A percentile compares a stretch with the other conserved stretches of the same genome.
Conservation (phyloP, 2,329 filamentous ascomycete species). For the Clonostachys rhizophaga region DNA sequence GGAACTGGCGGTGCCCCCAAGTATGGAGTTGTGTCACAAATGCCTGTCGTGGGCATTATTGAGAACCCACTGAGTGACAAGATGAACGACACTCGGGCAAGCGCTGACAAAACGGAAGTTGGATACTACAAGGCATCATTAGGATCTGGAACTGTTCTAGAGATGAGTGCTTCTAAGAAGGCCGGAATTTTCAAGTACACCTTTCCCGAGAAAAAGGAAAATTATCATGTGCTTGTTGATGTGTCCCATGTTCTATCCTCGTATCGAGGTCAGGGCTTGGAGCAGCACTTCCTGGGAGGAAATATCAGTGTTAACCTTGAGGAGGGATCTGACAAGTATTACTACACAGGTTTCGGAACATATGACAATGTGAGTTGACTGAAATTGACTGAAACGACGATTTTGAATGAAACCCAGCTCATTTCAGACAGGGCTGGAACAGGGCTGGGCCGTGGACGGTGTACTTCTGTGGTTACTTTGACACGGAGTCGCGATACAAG, state of each 20-base stretch:
- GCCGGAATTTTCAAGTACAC: slow-evolving; percentile 57
- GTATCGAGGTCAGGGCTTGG: slow-evolving; percentile 52
- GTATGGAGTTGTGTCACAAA: slow-evolving; percentile 61
- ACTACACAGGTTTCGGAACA: slow-evolving; percentile 55
- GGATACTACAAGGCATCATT: slow-evolving; percentile 58
- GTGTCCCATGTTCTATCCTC: slow-evolving; percentile 63
- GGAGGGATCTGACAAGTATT: slow-evolving; percentile 28
- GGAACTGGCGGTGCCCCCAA: slow-evolving; percentile 67
- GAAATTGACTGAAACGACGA: neutral
- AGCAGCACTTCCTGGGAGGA: slow-evolving; percentile 60
- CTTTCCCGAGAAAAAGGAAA: slow-evolving; percentile 36
- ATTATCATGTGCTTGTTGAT: slow-evolving; percentile 52
- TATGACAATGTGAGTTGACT: slow-evolving; percentile 51
- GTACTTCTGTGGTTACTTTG: slow-evolving; percentile 60
- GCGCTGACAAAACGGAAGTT: slow-evolving; percentile 45
- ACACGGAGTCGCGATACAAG: slow-evolving; percentile 34
- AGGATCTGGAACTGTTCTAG: slow-evolving; percentile 48
- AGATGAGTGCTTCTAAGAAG: slow-evolving; percentile 51
- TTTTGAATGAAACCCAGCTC: neutral
- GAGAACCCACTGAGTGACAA: slow-evolving; percentile 49
- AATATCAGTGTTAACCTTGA: slow-evolving; percentile 41
- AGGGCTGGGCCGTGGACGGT: slow-evolving; percentile 57
- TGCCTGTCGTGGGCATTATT: slow-evolving; percentile 46
- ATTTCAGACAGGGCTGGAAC: slow-evolving; percentile 50
- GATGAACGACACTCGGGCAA: slow-evolving; percentile 48